Evolutionary conservation across 108 stramenopile genomes (phyloP).

Genomic region (Cyclotella distinguenda): DNA sequence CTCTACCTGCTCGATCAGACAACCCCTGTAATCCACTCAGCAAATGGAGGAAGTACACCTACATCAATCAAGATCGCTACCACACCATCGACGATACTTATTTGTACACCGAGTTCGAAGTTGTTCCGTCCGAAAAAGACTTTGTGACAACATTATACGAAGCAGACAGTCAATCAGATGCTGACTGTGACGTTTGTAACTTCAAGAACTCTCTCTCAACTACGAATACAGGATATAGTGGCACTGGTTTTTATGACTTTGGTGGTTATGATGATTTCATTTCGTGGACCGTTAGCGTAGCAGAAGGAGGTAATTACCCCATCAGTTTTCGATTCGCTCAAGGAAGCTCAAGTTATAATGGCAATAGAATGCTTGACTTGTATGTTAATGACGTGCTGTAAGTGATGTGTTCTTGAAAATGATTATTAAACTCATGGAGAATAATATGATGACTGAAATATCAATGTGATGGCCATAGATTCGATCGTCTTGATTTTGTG

Average conservation of each 20-base stretch:
- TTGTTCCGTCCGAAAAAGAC: constrained; percentile 28
- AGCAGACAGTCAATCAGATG: constrained; percentile 15
- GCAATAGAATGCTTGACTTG: constrained; percentile 16
- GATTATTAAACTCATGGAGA: too few relatives aligned
- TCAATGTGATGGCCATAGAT: too few relatives aligned
- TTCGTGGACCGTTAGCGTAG: constrained; percentile 19
- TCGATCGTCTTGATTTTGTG: constrained; percentile 20
- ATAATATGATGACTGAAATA: too few relatives aligned
- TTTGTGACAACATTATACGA: constrained; percentile 31
- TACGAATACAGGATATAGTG: constrained; percentile 18
- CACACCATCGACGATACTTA: constrained; percentile 5
- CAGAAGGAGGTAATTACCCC: constrained; percentile 12
- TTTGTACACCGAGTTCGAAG: constrained; percentile 31
- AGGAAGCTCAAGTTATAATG: constrained; percentile 12
- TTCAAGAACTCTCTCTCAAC: constrained; percentile 16
- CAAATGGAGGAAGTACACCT: constrained; percentile 44
- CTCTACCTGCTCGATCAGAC: constrained; percentile 31
- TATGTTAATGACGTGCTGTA: constrained; percentile 21
- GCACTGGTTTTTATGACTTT: constrained; percentile 35
- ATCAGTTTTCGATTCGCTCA: constrained; percentile 37
- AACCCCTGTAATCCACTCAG: constrained; percentile 44
- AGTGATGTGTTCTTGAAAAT: too few relatives aligned
- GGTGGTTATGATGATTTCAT: constrained; percentile 22
- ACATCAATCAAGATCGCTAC: constrained; percentile 31
- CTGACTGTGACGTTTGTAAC: not conserved